Conservation (phyloP, 805 yeast species). For the Candida pini region DNA sequence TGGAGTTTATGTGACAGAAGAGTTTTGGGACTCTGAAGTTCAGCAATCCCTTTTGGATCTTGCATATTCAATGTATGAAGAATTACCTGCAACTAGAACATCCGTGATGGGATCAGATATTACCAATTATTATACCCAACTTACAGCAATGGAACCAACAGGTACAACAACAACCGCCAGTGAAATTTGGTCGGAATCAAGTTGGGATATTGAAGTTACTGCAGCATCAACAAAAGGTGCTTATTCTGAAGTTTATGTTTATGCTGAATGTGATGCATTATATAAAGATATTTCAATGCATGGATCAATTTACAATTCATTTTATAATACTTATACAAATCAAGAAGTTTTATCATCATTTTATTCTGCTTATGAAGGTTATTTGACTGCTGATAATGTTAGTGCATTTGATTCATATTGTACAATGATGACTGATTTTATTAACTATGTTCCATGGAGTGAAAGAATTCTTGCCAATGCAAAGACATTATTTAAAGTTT, state of each 20-base stretch:
- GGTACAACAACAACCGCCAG: conserved; percentile 1
- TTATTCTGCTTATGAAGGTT: background rate
- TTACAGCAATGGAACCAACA: conserved; percentile 1
- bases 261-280: conserved; percentile 8
- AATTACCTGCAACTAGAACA: conserved; percentile 2
- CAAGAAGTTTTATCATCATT: conserved; percentile 1
- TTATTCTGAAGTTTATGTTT: conserved; percentile 3
- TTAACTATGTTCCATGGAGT: conserved; percentile 6
- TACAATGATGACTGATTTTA: conserved; percentile 1
- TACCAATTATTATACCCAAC: background rate
- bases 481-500: conserved; percentile 1
- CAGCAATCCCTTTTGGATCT: conserved; percentile 1
- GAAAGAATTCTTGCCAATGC: conserved; percentile 3
- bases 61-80: background rate
- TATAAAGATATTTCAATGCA: conserved; percentile 2
- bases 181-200: no score
- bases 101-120: background rate
- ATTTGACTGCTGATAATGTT: background rate
- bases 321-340: conserved; percentile 3
- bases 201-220: conserved; percentile 2
- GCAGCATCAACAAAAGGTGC: conserved; percentile 1
- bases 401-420: conserved; percentile 2
- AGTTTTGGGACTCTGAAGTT: conserved; percentile 1
- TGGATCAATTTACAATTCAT: conserved; percentile 4
- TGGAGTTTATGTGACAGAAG: background rate